phyloP scores from a whole-genome alignment of 2,329 filamentous ascomycete species.

The Talaromyces sp. region DNA sequence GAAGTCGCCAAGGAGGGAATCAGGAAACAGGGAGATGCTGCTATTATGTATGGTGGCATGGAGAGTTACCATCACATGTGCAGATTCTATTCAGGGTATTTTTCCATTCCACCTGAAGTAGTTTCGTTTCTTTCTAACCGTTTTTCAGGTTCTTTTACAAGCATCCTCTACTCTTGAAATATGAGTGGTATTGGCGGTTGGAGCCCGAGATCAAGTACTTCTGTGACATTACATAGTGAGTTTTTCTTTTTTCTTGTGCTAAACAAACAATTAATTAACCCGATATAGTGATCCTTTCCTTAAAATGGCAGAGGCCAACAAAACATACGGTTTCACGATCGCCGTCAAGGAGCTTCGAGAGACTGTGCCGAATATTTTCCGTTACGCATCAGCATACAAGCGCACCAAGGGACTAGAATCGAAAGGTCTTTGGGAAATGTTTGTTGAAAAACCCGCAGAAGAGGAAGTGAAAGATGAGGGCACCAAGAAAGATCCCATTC shows the following conservation, averaged over 20 bases:
- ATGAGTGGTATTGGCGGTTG: constrained; percentile 99
- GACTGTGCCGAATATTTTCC: constrained; percentile 97
- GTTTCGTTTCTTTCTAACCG: not conserved
- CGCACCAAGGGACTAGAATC: constrained; percentile 84
- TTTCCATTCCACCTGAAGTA: not conserved
- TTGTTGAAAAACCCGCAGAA: constrained; percentile 66
- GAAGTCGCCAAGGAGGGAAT: constrained; percentile 95
- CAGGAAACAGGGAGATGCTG: constrained; percentile 89
- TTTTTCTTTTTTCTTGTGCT: constrained; percentile 12
- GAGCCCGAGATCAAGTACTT: constrained; percentile 99
- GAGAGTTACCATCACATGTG: constrained; percentile 99
- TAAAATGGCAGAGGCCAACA: constrained; percentile 89
- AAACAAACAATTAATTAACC: no score
- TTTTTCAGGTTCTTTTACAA: constrained; percentile 81
- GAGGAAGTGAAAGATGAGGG: constrained; percentile 53
- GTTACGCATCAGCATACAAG: constrained; percentile 97
- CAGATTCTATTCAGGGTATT: constrained; percentile 91
- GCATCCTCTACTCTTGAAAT: constrained; percentile 88
- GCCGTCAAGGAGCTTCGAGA: constrained; percentile 97
- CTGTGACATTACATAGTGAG: constrained; percentile 97
- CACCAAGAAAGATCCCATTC: constrained; percentile 62
- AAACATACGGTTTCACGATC: constrained; percentile 98
- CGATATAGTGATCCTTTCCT: constrained; percentile 77
- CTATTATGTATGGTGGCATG: constrained; percentile 98
- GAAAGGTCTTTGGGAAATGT: constrained; percentile 98